Conservation (phyloP, 139 green algal genomes). For the Axilococcus clingmanii region DNA sequence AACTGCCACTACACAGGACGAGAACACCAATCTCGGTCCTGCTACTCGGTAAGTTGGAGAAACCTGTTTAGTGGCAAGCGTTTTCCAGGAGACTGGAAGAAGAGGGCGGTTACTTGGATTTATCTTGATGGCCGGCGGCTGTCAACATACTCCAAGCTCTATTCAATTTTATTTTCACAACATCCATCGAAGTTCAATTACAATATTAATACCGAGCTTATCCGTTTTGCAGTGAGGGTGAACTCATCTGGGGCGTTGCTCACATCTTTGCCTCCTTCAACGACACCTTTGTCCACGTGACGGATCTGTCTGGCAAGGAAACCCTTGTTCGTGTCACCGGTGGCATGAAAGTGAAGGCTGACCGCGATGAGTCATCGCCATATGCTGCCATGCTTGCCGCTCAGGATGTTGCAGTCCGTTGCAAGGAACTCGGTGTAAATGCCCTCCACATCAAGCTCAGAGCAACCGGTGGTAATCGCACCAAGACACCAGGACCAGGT, state of each 20-base stretch:
- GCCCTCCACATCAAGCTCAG: constrained; percentile 99
- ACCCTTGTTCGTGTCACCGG: constrained; percentile 93
- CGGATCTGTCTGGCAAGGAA: constrained; percentile 97
- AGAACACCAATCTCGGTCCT: constrained; percentile 10
- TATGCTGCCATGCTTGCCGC: constrained; percentile 99
- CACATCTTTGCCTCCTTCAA: constrained; percentile 99
- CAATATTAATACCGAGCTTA: no score
- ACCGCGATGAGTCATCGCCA: constrained; percentile 97
- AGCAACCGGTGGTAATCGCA: constrained; percentile 97
- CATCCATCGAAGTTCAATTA: constrained; percentile 18
- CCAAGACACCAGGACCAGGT: constrained; percentile 96
- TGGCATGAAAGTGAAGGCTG: constrained; percentile 99
- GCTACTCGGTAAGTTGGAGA: constrained; percentile 6
- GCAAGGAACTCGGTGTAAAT: constrained; percentile 98
- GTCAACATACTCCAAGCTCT: not conserved
- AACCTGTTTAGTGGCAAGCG: not conserved
- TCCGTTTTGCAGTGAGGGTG: constrained; percentile 84
- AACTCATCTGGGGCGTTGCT: constrained; percentile 95
- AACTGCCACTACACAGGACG: no score
- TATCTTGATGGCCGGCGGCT: not conserved
- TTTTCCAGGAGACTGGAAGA: not conserved
- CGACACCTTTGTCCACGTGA: constrained; percentile 99
- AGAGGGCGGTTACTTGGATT: not conserved
- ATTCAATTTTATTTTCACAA: not conserved
- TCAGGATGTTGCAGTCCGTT: constrained; percentile 90